A percentile compares a stretch with the other conserved stretches of the same genome.
Conservation (phyloP, 768 basidiomycete genomes). For the Daedaleopsis nitida region DNA sequence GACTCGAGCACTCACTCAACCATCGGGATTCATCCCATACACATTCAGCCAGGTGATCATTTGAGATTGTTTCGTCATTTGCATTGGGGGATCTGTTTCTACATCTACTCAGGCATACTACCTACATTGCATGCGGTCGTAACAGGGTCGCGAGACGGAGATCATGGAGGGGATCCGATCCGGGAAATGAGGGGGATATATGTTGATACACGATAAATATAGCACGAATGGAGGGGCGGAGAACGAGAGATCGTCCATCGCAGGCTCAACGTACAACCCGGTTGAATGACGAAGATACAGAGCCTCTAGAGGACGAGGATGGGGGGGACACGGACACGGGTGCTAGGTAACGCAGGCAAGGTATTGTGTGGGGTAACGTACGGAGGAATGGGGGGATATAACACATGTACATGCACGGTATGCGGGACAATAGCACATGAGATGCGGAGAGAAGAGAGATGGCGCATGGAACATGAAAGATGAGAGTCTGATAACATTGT, state of each 20-base stretch:
- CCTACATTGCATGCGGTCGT: background rate
- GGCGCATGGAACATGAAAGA: conserved; percentile 8
- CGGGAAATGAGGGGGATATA: conserved; percentile 15
- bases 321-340: conserved; percentile 6
- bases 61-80: background rate
- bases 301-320: conserved; percentile 15
- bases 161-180: background rate
- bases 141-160: background rate
- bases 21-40: background rate
- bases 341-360: background rate
- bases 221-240: background rate
- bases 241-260: conserved; percentile 9
- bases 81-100: background rate
- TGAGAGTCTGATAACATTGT: background rate
- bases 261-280: conserved; percentile 19
- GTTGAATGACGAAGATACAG: conserved; percentile 10
- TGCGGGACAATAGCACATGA: background rate
- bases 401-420: background rate
- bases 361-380: background rate
- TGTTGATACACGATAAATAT: background rate
- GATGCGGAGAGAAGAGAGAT: conserved; percentile 3
- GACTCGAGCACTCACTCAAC: background rate
- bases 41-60: background rate
- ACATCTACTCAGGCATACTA: background rate
- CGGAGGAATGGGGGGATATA: background rate